Evolutionary conservation across 495 filamentous ascomycete genomes (phyloP).

Genomic region (Aspergillus conjunctus): DNA sequence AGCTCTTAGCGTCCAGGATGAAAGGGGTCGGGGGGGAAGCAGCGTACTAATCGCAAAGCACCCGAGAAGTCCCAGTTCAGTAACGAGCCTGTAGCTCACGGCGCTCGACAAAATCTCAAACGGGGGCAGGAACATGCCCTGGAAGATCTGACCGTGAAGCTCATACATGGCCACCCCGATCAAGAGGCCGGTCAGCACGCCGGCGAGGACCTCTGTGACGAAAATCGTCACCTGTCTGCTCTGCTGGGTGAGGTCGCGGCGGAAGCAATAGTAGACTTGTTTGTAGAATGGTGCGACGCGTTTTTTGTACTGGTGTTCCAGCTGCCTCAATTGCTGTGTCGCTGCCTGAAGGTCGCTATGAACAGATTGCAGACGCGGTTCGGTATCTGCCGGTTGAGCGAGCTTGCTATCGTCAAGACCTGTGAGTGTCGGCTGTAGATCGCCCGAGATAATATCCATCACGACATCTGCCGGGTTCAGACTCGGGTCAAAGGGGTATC

Average conservation of each 20-base stretch:
- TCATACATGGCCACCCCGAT: conserved; percentile 54
- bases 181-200: conserved; percentile 50
- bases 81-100: conserved; percentile 45
- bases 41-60: not conserved
- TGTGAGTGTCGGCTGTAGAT: no score
- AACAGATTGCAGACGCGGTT: no score
- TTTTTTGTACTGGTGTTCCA: no score
- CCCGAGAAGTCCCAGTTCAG: conserved; percentile 47
- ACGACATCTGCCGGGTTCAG: conserved; percentile 79
- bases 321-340: not conserved
- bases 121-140: conserved; percentile 48
- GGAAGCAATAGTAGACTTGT: conserved; percentile 6
- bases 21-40: no score
- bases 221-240: not conserved
- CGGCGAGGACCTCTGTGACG: conserved; percentile 49
- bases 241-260: conserved; percentile 10
- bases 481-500: conserved; percentile 62
- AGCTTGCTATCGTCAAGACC: not conserved
- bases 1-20: not conserved
- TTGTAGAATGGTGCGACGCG: not conserved
- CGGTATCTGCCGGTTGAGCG: not conserved
- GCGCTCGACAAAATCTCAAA: conserved; percentile 55
- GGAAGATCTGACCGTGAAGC: conserved; percentile 53
- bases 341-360: not conserved
- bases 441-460: conserved; percentile 47